Evolutionary conservation across 2,329 filamentous ascomycete species (phyloP).

Genomic region (Rugonectria rugulosa): DNA sequence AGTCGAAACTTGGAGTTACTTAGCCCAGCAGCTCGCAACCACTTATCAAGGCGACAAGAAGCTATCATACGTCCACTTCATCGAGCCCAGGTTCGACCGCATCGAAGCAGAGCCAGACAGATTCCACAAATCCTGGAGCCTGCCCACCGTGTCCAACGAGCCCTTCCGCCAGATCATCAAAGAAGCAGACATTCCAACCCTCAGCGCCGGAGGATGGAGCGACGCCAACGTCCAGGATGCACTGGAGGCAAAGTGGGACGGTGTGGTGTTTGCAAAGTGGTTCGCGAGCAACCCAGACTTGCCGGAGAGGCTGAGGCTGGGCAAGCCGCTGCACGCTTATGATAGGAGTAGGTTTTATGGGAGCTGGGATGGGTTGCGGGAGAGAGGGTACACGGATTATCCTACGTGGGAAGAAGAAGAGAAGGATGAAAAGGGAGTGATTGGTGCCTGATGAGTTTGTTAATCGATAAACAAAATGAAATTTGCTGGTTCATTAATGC

Average conservation of each 20-base stretch:
- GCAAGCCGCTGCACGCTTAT: background rate
- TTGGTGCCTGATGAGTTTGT: no score
- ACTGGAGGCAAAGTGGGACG: background rate
- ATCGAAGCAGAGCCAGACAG: background rate
- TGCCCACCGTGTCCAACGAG: background rate
- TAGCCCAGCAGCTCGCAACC: background rate
- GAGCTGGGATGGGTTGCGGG: constrained; percentile 5
- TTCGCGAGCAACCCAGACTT: constrained; percentile 7
- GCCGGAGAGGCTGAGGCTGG: background rate
- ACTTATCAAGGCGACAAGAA: constrained; percentile 1
- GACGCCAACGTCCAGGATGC: background rate
- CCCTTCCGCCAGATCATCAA: background rate
- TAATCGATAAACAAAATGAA: no score
- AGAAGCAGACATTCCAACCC: background rate
- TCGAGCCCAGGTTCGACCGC: constrained; percentile 1
- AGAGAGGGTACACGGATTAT: constrained; percentile 1
- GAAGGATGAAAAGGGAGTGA: background rate
- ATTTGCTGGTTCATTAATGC: no score
- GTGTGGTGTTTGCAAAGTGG: constrained; percentile 4
- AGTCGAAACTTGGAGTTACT: background rate
- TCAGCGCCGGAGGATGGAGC: background rate
- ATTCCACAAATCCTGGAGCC: background rate
- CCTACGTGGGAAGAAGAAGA: constrained; percentile 1
- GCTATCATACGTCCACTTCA: constrained; percentile 6
- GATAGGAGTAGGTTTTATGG: constrained; percentile 7